phyloP scores from a whole-genome alignment of 1,284 basidiomycete species.

The Ustilago tritici region DNA sequence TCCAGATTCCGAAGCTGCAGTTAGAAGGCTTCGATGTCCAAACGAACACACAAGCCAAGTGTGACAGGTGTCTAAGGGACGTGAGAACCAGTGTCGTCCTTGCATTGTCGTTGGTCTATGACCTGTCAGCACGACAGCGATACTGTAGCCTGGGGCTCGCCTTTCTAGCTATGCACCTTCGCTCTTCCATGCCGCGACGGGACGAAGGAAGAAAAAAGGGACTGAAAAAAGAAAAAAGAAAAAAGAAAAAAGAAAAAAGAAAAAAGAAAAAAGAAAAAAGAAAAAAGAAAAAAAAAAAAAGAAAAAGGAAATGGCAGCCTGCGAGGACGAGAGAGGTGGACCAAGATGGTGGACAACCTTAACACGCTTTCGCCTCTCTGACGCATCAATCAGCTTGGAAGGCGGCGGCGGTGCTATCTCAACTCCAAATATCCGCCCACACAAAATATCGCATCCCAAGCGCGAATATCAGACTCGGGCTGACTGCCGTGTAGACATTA shows the following conservation, averaged over 20 bases:
- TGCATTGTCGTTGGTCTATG: background rate
- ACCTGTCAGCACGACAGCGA: background rate
- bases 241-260: too few relatives aligned
- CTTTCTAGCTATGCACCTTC: background rate
- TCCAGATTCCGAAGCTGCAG: conserved; percentile 3
- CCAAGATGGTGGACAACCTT: background rate
- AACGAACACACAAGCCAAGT: background rate
- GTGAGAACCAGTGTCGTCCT: background rate
- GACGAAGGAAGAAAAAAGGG: background rate
- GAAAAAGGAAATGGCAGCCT: background rate
- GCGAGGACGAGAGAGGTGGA: background rate
- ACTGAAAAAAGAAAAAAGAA: too few relatives aligned
- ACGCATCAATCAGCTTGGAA: background rate
- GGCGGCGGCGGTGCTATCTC: background rate
- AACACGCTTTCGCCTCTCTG: background rate
- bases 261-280: too few relatives aligned
- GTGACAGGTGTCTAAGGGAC: background rate
- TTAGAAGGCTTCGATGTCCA: background rate
- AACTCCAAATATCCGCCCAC: background rate
- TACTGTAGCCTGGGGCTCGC: background rate
- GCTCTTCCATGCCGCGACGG: background rate
- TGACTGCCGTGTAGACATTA: background rate
- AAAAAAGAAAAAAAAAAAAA: background rate
- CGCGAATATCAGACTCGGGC: background rate
- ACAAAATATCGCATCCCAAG: background rate